Evolutionary conservation across 192 early-diverging fungal genomes (phyloP).

Genomic region (Gamsiella multidivaricata): DNA sequence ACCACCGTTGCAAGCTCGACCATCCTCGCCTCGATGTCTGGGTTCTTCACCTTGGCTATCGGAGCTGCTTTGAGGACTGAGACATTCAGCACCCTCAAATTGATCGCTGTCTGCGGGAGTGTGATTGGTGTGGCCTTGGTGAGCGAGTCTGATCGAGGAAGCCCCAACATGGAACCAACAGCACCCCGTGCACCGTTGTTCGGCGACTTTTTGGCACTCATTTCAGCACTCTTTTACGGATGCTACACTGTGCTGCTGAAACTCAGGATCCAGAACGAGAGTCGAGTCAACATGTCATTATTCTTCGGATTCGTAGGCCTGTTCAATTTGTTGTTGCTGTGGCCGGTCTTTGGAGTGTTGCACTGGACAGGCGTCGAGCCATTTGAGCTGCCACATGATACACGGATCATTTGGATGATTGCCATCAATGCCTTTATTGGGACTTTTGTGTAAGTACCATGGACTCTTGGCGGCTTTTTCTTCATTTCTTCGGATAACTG

Average conservation of each 20-base stretch:
- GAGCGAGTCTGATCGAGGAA: conserved; percentile 58
- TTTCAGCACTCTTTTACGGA: conserved; percentile 82
- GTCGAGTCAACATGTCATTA: conserved; percentile 74
- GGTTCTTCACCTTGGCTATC: conserved; percentile 78
- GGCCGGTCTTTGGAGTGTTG: conserved; percentile 73
- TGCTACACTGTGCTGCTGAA: conserved; percentile 82
- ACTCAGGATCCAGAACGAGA: conserved; percentile 73
- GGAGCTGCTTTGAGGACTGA: conserved; percentile 73
- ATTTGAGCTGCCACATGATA: conserved; percentile 68
- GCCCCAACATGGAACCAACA: conserved; percentile 24
- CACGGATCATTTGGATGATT: conserved; percentile 70
- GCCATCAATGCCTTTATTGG: conserved; percentile 80
- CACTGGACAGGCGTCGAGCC: conserved; percentile 70
- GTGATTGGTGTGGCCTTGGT: conserved; percentile 74
- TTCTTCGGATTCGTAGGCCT: conserved; percentile 86
- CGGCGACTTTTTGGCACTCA: conserved; percentile 76
- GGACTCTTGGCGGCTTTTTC: not conserved
- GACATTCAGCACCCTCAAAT: conserved; percentile 60
- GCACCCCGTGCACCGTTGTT: conserved; percentile 58
- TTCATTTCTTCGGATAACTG: not conserved
- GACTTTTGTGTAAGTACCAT: conserved; percentile 71
- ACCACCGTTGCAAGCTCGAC: conserved; percentile 81
- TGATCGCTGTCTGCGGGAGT: conserved; percentile 70
- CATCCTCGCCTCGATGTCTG: conserved; percentile 79
- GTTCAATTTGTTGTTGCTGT: conserved; percentile 74